Evolutionary conservation across 768 basidiomycete species (phyloP), one percentile per base, ranked within the genome.

Genomic region (Pisolithus marmoratus): DNA sequence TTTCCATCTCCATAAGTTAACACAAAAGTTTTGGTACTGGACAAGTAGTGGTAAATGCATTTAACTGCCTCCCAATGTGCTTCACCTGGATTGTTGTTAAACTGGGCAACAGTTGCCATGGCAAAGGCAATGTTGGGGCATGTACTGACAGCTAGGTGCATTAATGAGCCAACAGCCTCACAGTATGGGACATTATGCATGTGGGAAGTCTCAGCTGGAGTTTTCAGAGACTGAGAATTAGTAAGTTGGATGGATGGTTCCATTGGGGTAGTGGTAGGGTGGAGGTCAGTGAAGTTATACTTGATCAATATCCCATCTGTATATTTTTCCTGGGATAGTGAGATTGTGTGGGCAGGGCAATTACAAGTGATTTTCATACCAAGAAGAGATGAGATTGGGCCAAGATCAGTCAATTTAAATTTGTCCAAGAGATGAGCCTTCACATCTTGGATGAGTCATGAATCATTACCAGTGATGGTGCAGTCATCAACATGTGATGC

Each of bases 161-260:
- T 52, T 8, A 52, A 45, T 24, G 20, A 52, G 1, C 51, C 38
- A 2, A 52, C 26, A 5, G 40, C 62, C 38, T 64, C 54, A 1
- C 59, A 46, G 29, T 69, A 72, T 1, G 58, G 67, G 14, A 64
- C 47, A 6, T 67, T 56, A 1, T 47, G 41, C 62, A 70, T 70
- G 0, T 34, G 38, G 0, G 61, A 54, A 6, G 53, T 42, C 0
- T 66, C 64, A 9, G 54, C 48, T 4, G 55, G 54, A 8, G 55
- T 61, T 0, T 29, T 23, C 0, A 60, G 69, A 11, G 52, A 70
- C 45, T 59, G 65, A 0, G 23, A 44, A 0, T 65, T 54, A 0
- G 54, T 46, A n/a, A 72, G 60, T 8, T 3, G 12, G 37, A 38
- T 38, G 11, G 4, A 4, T 3, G 37, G 40, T 2, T 41, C 40